Conservation (phyloP, 192 early-diverging fungal genomes). For the Coemansia sp. region DNA sequence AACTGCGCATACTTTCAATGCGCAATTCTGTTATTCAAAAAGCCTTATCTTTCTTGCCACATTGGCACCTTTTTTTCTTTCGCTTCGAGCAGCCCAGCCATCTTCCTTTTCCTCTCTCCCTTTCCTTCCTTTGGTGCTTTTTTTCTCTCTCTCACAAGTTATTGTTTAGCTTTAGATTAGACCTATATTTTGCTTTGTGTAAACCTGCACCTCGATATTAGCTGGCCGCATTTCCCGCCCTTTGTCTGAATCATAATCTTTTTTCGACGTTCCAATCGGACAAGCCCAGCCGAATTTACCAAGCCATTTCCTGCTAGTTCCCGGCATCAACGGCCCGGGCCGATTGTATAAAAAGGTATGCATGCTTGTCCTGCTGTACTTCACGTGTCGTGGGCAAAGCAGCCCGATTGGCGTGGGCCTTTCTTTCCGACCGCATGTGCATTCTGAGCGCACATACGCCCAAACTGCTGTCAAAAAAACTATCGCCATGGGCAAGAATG, state of each 20-base stretch:
- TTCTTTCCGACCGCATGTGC: background rate
- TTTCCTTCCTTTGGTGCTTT: background rate
- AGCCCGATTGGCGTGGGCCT: background rate
- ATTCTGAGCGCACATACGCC: slow-evolving; percentile 3
- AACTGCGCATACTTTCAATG: background rate
- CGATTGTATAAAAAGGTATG: background rate
- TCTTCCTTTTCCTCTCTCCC: background rate
- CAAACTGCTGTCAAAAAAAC: too few relatives aligned
- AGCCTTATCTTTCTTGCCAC: background rate
- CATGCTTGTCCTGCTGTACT: background rate
- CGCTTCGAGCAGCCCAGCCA: background rate
- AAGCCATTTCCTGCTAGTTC: slow-evolving; percentile 8
- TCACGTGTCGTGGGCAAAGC: background rate
- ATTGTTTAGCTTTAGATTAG: background rate
- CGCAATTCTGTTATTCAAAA: background rate
- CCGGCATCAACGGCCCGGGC: too few relatives aligned
- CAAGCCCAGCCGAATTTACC: too few relatives aligned
- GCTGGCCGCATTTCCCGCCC: background rate
- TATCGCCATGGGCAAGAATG: too few relatives aligned
- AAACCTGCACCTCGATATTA: background rate
- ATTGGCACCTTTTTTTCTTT: too few relatives aligned
- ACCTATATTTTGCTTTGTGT: background rate
- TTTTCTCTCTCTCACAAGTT: background rate
- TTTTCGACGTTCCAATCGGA: too few relatives aligned
- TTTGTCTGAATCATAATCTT: too few relatives aligned